Percentiles rank a stretch among this genome's conserved stretches.
These are phyloP conservation scores for Colletotrichum higginsianum DNA, from an alignment of 2,329 filamentous ascomycete genomes.

Conservation along the genomic window DNA sequence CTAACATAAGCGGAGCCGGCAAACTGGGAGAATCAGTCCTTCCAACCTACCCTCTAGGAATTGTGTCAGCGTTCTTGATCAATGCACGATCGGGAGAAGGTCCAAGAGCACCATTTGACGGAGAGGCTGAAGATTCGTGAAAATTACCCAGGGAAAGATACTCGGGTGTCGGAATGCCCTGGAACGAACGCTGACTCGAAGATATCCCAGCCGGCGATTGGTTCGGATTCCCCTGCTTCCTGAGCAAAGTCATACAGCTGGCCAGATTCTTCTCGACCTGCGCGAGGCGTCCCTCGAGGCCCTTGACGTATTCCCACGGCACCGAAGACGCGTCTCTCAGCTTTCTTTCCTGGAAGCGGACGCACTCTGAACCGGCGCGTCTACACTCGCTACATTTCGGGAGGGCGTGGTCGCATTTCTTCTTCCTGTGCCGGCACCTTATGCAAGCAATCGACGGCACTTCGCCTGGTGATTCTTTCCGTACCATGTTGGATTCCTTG, in stretches of 20 bases:
- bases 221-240: slow-evolving; percentile 12
- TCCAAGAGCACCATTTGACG: background rate
- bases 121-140: background rate
- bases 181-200: background rate
- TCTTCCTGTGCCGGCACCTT: background rate
- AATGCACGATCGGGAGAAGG: background rate
- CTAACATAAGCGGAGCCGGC: background rate
- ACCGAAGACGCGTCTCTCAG: slow-evolving; percentile 12
- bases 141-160: background rate
- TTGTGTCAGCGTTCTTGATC: background rate
- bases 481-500: no score
- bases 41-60: slow-evolving; percentile 1
- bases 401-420: slow-evolving; percentile 30
- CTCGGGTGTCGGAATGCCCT: background rate
- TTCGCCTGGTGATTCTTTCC: no score
- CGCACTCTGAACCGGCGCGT: slow-evolving; percentile 19
- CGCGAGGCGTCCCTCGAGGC: slow-evolving; percentile 21
- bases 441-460: no score
- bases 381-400: slow-evolving; percentile 21
- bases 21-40: background rate
- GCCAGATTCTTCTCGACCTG: slow-evolving; percentile 18
- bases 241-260: slow-evolving; percentile 21
- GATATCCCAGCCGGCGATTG: background rate
- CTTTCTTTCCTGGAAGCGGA: slow-evolving; percentile 25
- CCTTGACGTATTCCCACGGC: slow-evolving; percentile 32